Evolutionary conservation across 306 rosid genomes (phyloP).

Genomic region (Dicorynia guianensis): DNA sequence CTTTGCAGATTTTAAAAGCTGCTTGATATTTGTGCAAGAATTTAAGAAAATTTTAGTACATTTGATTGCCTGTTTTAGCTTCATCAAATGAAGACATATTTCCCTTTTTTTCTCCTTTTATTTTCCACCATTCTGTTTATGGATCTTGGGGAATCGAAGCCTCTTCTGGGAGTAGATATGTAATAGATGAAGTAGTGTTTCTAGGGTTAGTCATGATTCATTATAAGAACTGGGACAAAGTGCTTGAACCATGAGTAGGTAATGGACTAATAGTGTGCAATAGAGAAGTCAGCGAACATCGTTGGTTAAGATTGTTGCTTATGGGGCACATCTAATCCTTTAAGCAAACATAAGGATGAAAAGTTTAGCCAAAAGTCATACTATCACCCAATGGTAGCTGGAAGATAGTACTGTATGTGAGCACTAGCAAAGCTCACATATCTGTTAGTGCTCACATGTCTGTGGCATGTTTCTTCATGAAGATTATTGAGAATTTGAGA

Average conservation of each 20-base stretch:
- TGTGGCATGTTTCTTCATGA: constrained; percentile 21
- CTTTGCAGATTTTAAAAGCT: background rate
- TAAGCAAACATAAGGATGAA: background rate
- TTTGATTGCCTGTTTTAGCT: background rate
- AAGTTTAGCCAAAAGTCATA: constrained; percentile 3
- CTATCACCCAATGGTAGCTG: background rate
- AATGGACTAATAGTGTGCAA: background rate
- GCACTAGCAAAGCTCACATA: constrained; percentile 33
- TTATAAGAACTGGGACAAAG: background rate
- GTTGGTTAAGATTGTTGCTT: constrained; percentile 27
- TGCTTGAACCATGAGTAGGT: background rate
- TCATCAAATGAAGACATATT: background rate
- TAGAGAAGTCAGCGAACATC: constrained; percentile 1
- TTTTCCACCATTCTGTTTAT: background rate
- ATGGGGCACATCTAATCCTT: constrained; percentile 9
- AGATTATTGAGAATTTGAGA: background rate
- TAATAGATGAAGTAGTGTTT: background rate
- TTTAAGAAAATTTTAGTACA: background rate
- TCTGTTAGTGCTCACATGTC: constrained; percentile 31
- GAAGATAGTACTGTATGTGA: background rate
- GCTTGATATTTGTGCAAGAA: background rate
- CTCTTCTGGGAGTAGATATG: background rate
- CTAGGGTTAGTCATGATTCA: background rate
- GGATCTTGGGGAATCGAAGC: background rate
- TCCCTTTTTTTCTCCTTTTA: background rate